phyloP scores from a whole-genome alignment of 306 rosid genomes.

The Cyamopsis tetragonoloba region DNA sequence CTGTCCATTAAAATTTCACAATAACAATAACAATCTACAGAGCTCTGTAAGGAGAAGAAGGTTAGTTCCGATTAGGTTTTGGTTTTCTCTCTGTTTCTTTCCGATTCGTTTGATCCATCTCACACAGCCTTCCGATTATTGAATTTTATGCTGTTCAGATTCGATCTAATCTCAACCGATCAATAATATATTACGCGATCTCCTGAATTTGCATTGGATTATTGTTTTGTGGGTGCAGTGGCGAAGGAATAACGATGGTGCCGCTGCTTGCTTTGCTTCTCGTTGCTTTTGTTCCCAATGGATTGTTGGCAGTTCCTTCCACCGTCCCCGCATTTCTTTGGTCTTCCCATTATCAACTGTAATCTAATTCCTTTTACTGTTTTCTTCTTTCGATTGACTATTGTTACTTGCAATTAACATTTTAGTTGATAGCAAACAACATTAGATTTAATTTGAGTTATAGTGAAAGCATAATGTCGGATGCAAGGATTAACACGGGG shows the following conservation, averaged over 20 bases:
- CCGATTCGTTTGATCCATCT: background rate
- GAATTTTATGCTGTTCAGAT: background rate
- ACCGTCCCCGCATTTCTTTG: slow-evolving; percentile 89
- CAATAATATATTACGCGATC: background rate
- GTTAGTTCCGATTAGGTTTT: slow-evolving; percentile 19
- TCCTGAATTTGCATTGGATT: slow-evolving; percentile 1
- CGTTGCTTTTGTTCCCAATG: slow-evolving; percentile 37
- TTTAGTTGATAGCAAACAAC: background rate
- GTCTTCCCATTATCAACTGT: slow-evolving; percentile 61
- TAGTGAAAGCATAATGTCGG: background rate
- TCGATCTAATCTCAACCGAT: slow-evolving; percentile 16
- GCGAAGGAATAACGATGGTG: slow-evolving; percentile 30
- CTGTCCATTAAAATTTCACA: background rate
- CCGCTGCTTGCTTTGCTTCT: slow-evolving; percentile 40
- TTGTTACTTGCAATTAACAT: background rate
- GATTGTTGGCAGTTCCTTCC: slow-evolving; percentile 44
- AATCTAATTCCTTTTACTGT: background rate
- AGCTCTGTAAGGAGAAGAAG: background rate
- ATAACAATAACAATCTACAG: background rate
- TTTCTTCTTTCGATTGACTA: background rate
- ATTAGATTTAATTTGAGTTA: slow-evolving; percentile 10
- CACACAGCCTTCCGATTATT: background rate
- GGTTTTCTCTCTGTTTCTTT: background rate
- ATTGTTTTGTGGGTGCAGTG: slow-evolving; percentile 19
- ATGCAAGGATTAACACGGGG: background rate